Evolutionary conservation across 495 filamentous ascomycete species (phyloP), one percentile per base, ranked within the genome.

Genomic region (Xylaria acuta): DNA sequence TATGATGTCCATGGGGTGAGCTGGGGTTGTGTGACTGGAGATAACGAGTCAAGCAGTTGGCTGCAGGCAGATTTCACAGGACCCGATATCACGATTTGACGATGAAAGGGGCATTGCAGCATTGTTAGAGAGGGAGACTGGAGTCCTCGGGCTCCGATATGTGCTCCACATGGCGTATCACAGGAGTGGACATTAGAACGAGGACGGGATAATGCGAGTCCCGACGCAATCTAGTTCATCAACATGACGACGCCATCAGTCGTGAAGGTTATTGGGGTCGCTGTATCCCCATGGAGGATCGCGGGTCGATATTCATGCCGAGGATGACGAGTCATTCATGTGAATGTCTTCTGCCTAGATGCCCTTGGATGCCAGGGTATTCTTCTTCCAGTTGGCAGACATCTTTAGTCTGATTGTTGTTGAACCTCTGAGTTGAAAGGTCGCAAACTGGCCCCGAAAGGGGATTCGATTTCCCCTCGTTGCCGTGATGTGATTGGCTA

Each of bases 391-490:
- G 58, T 8, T 60, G 2, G 32, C 34, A 9, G 25, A 22, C n/a
- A 12, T 1, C 38, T 34, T 60, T 36, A 38, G 56, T 32, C 27
- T 36, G 18, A 25, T 9, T 27, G 27, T 58, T 43, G n/a, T 45
- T 34, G 51, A 45, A 36, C 30, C 4, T 54, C 5, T 20, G 22
- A 22, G 30, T 22, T 60, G 58, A 36, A 22, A 25, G n/a, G 34
- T 60, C 66, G 66, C 66, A 68, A 68, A 58, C n/a, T 27, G 9
- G 25, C 36, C 47, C 66, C 12, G 14, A 68, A 68, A 68, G 36
- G 51, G 36, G 38, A 43, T 30, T 20, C n/a, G 22, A n/a, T 45
- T 34, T 56, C 3, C 12, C 11, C 0, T 14, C 22, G 14, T 25
- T 27, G 11, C 14, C 53, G 14, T 56, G 7, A 18, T 6, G 8